A percentile compares a stretch with the other conserved stretches of the same genome.
These are phyloP conservation scores for Neonectria neomacrospora DNA, from an alignment of 2,329 filamentous ascomycete genomes.

Conservation along the genomic window DNA sequence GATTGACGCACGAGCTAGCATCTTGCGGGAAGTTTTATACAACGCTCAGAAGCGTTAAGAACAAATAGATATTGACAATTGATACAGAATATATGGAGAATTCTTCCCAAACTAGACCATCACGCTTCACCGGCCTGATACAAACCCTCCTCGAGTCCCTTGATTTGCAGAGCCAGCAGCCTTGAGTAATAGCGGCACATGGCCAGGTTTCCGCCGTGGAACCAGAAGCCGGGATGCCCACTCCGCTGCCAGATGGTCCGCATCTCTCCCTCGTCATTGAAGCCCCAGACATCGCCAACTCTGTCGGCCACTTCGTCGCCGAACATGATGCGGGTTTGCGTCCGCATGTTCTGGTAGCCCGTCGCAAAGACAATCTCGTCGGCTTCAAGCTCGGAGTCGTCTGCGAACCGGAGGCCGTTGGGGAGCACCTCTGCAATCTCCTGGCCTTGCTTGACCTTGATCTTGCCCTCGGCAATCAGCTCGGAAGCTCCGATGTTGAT, in stretches of 20 bases:
- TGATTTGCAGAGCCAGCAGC: constrained; percentile 63
- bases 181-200: constrained; percentile 70
- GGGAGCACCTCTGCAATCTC: constrained; percentile 64
- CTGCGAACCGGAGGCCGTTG: constrained; percentile 58
- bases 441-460: constrained; percentile 70
- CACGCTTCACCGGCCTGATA: constrained; percentile 47
- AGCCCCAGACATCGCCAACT: constrained; percentile 70
- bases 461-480: constrained; percentile 71
- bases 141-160: constrained; percentile 55
- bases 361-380: constrained; percentile 74
- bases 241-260: constrained; percentile 68
- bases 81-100: not conserved
- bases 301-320: constrained; percentile 69
- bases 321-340: constrained; percentile 69
- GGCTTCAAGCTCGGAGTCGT: constrained; percentile 66
- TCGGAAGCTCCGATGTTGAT: constrained; percentile 73
- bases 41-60: not conserved
- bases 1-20: not conserved
- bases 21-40: no score
- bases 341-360: constrained; percentile 76
- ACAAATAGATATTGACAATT: not conserved
- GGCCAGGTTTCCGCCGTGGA: constrained; percentile 72
- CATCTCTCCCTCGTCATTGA: constrained; percentile 67
- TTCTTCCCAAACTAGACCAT: not conserved
- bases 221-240: constrained; percentile 74